Conservation (phyloP, 495 filamentous ascomycete species). For the Hypoxylon intermedium region DNA sequence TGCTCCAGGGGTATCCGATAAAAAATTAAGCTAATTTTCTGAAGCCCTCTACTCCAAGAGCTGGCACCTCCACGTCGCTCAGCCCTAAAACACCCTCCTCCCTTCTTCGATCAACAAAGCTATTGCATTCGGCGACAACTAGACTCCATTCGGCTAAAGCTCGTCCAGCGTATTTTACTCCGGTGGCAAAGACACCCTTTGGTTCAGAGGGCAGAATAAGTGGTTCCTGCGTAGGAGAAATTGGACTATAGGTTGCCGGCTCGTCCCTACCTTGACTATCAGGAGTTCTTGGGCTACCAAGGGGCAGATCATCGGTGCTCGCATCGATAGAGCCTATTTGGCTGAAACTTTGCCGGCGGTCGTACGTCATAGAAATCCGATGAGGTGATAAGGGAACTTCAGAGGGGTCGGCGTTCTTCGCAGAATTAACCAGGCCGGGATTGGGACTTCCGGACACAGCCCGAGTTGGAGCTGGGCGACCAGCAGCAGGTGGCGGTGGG, state of each 20-base stretch:
- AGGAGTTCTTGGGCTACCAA: slow-evolving; percentile 24
- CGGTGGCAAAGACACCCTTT: slow-evolving; percentile 45
- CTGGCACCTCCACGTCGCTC: slow-evolving; percentile 83
- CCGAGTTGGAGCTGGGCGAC: slow-evolving; percentile 53
- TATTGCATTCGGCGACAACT: slow-evolving; percentile 86
- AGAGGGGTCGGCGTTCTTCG: slow-evolving; percentile 49
- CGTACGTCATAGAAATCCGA: slow-evolving; percentile 22
- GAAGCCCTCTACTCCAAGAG: slow-evolving; percentile 84
- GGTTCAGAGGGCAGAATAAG: slow-evolving; percentile 48
- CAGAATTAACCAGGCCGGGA: slow-evolving; percentile 54
- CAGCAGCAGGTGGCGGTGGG: slow-evolving; percentile 45
- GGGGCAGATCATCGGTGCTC: slow-evolving; percentile 29
- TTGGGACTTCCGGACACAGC: slow-evolving; percentile 52
- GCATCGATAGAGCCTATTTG: slow-evolving; percentile 25
- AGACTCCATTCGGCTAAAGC: slow-evolving; percentile 91
- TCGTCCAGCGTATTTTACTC: slow-evolving; percentile 78
- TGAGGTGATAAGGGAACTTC: slow-evolving; percentile 25
- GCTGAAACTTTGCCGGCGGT: slow-evolving; percentile 28
- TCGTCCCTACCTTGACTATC: slow-evolving; percentile 29
- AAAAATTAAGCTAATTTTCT: slow-evolving; percentile 58
- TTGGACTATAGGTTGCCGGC: slow-evolving; percentile 5
- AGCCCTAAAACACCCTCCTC: slow-evolving; percentile 82
- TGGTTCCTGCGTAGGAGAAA: slow-evolving; percentile 32
- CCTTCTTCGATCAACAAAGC: slow-evolving; percentile 85
- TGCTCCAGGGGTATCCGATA: background rate